Conservation (phyloP, 1,139 yeast genomes). For the Protomyces lactucae-debilis region DNA sequence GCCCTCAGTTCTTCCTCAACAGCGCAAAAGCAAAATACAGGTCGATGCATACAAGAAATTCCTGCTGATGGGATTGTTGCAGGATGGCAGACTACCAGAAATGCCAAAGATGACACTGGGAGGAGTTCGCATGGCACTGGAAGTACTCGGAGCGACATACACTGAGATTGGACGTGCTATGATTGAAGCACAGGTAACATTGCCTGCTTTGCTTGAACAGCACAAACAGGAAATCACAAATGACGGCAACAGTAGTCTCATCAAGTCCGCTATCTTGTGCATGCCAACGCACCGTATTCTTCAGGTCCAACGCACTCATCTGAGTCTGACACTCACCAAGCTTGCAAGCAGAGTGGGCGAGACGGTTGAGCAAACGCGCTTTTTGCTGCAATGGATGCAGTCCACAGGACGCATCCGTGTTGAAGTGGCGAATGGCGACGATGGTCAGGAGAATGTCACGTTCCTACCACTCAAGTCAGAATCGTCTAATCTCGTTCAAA, state of each 20-base stretch:
- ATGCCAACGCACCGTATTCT: slow-evolving; percentile 5
- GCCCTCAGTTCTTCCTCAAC: slow-evolving; percentile 27
- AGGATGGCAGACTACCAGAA: slow-evolving; percentile 25
- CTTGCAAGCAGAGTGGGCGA: background rate
- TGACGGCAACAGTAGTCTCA: slow-evolving; percentile 7
- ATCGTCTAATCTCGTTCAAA: background rate
- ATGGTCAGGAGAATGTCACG: background rate
- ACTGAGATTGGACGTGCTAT: slow-evolving; percentile 3
- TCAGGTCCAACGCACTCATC: background rate
- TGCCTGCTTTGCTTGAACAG: background rate
- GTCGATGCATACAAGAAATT: slow-evolving; percentile 31
- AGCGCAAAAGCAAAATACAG: slow-evolving; percentile 27
- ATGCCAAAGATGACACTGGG: background rate
- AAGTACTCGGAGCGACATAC: slow-evolving; percentile 1
- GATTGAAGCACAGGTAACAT: background rate
- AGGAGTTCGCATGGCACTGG: background rate
- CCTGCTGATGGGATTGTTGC: slow-evolving; percentile 30
- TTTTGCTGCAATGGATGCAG: background rate
- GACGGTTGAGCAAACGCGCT: background rate
- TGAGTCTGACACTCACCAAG: background rate
- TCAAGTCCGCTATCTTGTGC: slow-evolving; percentile 4
- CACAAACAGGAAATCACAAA: background rate
- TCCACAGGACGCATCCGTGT: background rate
- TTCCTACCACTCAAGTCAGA: background rate
- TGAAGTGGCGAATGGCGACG: background rate